Base-by-base conservation (phyloP, 2,329 filamentous ascomycete species). In the Exophiala mesophila region DNA sequence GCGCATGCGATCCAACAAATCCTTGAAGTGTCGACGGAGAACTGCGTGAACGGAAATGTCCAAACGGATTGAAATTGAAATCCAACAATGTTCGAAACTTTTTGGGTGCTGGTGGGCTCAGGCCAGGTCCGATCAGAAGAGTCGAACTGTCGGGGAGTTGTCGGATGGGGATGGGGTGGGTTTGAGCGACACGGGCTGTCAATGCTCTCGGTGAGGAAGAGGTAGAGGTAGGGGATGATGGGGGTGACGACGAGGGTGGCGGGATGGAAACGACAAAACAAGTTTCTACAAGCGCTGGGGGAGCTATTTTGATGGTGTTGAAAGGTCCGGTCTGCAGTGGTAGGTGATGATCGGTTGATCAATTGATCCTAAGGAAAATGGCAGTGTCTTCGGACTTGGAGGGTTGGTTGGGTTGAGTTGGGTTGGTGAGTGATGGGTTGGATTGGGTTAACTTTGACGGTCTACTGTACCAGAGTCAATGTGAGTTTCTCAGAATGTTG, bases 41-140 rank as follows among this genome's bases (percentile, higher is more conserved):
- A 19, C 47, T 50, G 15, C 20, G 32, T 13, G 45, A 30, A 7
- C 45, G 39, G 16, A 34, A 29, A 31, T 49, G 45, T 7, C 12
- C 5, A 9, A 39, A 30, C 19, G 37, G 20, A 17, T 20, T 29
- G 19, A 55, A 15, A 7, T 31, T 21, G 23, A 7, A 7, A 12
- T 7, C 7, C 6, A 7, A 7, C 7, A 26, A 26, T 26, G 23
- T 26, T 4, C 52, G 49, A 31, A 56, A 56, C 17, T 52, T 49
- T n/a, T 41, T n/a, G 10, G 53, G 53, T 15, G 49, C 39, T 30
- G 52, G 52, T 36, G 53, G 53, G 36, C 52, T 54, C 24, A 56
- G 39, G n/a, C 44, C 41, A 10, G 52, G 53, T 15, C 53, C 53
- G 16, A 40, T 36, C 16, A 47, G 44, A 12, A 54, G 47, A 30